Evolutionary conservation across 2,329 filamentous ascomycete genomes (phyloP).

Genomic region (Cladosporium sp.): DNA sequence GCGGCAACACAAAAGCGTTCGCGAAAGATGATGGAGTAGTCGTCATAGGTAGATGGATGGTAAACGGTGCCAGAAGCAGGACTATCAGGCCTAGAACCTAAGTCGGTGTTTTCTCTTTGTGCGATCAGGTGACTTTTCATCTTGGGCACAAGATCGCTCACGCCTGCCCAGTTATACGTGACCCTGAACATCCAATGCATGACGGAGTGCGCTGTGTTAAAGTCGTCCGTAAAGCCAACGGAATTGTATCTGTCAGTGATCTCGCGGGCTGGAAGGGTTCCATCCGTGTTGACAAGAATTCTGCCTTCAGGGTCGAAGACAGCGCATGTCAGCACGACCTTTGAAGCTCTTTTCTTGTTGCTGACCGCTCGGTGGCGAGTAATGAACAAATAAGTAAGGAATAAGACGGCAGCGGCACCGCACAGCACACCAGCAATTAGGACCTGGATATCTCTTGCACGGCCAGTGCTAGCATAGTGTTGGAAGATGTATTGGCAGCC

Average conservation of each 20-base stretch:
- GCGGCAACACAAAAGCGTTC: constrained; percentile 81
- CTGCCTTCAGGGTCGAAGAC: constrained; percentile 65
- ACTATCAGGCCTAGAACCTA: constrained; percentile 24
- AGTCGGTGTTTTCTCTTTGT: constrained; percentile 34
- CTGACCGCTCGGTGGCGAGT: constrained; percentile 34
- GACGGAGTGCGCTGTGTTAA: constrained; percentile 70
- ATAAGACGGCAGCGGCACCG: constrained; percentile 34
- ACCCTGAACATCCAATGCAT: constrained; percentile 87
- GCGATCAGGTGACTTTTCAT: constrained; percentile 68
- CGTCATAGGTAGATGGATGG: constrained; percentile 56
- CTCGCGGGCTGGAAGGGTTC: constrained; percentile 65
- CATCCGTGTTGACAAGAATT: constrained; percentile 66
- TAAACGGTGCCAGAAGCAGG: constrained; percentile 35
- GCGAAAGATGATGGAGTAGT: constrained; percentile 73
- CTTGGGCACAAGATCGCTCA: constrained; percentile 63
- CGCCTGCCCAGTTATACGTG: constrained; percentile 69
- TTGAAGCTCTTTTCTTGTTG: constrained; percentile 46
- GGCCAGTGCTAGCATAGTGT: constrained; percentile 37
- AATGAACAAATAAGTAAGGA: constrained; percentile 34
- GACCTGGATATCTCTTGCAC: constrained; percentile 57
- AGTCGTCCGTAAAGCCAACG: constrained; percentile 64
- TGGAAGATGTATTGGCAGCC: constrained; percentile 65
- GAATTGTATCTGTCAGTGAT: constrained; percentile 73
- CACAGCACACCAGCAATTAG: constrained; percentile 67
- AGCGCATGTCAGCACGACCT: constrained; percentile 55